Percentiles rank a stretch among this genome's conserved stretches.
Evolutionary conservation across 2,329 filamentous ascomycete genomes (phyloP).

Genomic region (Botrytis medusae): DNA sequence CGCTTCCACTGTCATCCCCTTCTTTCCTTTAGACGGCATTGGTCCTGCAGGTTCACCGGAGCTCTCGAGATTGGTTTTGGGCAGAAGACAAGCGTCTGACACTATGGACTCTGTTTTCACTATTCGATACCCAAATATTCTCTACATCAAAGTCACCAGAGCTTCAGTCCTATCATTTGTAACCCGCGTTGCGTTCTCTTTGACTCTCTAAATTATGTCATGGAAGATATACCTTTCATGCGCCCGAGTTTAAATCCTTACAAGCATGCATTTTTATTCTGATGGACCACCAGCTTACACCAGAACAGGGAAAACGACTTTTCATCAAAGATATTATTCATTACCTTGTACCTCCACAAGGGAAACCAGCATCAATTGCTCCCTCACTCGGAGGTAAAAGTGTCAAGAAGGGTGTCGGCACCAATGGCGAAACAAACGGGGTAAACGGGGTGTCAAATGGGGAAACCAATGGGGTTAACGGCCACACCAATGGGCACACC

Average conservation of each 20-base stretch:
- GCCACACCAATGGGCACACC: slow-evolving; percentile 29
- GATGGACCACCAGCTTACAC: slow-evolving; percentile 16
- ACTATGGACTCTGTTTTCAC: neutral
- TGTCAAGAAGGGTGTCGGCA: slow-evolving; percentile 39
- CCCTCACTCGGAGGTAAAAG: slow-evolving; percentile 61
- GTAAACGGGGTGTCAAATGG: slow-evolving; percentile 20
- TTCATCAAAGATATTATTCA: slow-evolving; percentile 99
- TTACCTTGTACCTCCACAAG: slow-evolving; percentile 78
- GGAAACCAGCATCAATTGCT: slow-evolving; percentile 67
- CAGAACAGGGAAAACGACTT: slow-evolving; percentile 63
- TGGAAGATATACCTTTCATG: neutral
- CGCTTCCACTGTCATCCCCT: slow-evolving; percentile 16
- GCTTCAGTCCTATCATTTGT: neutral
- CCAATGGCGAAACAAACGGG: slow-evolving; percentile 36
- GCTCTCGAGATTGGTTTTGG: neutral
- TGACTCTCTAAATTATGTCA: neutral
- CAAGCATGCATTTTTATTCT: neutral
- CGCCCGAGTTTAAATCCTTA: neutral
- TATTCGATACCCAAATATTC: neutral
- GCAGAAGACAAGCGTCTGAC: slow-evolving; percentile 16
- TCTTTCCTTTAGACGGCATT: neutral
- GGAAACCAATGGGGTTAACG: slow-evolving; percentile 35
- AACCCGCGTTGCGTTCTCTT: neutral
- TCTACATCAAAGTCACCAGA: neutral
- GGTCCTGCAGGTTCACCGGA: neutral